Conservation (phyloP, 345 rosid genomes). For the Punica granatum region DNA sequence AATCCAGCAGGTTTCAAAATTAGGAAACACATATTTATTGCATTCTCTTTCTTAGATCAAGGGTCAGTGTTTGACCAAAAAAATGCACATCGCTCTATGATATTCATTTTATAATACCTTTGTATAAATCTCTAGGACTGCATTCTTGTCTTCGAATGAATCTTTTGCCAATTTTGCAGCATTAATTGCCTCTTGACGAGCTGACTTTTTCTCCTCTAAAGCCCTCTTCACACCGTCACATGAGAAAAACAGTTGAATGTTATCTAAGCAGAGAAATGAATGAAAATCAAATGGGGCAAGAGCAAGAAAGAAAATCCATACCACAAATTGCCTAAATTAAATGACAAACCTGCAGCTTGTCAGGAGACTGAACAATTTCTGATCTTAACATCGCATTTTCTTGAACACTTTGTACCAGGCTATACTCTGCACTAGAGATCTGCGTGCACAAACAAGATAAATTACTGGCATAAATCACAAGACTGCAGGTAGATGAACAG, state of each 20-base stretch:
- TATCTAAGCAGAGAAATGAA: neutral
- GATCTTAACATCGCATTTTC: constrained; percentile 74
- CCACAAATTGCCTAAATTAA: neutral
- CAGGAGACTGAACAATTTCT: constrained; percentile 89
- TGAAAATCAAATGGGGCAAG: neutral
- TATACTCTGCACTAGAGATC: constrained; percentile 77
- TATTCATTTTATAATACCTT: constrained; percentile 40
- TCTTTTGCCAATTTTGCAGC: constrained; percentile 65
- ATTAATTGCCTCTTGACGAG: constrained; percentile 58
- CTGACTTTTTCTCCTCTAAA: constrained; percentile 69
- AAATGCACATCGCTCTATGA: neutral
- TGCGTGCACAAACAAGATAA: constrained; percentile 15
- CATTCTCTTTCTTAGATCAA: neutral
- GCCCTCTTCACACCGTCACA: constrained; percentile 41
- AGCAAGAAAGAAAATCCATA: neutral
- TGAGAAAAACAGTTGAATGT: constrained; percentile 1
- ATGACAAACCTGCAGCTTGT: constrained; percentile 65
- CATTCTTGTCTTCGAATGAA: constrained; percentile 62
- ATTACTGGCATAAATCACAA: neutral
- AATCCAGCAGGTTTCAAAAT: neutral
- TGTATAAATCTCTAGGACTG: constrained; percentile 52
- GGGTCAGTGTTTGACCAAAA: neutral
- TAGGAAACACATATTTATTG: neutral
- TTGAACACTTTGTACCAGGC: constrained; percentile 71
- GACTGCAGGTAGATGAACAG: neutral